Conservation (phyloP, 1,284 basidiomycete genomes). For the Xerocomus cyaneibrunnescens region DNA sequence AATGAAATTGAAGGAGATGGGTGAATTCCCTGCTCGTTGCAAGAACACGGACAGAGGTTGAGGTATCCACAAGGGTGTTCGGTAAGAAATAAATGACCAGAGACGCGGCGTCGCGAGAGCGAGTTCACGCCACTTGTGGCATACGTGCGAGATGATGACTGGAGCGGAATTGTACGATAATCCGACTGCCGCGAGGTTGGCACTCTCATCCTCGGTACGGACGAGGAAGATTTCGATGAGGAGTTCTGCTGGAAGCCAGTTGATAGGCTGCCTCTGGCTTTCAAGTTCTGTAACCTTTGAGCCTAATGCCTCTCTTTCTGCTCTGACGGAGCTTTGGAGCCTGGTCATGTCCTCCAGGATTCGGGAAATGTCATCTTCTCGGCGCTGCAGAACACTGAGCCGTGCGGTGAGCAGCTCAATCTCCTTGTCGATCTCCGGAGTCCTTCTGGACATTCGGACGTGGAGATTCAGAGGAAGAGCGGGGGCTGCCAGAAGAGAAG, state of each 20-base stretch:
- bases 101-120: conserved; percentile 42
- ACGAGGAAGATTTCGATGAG: conserved; percentile 45
- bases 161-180: conserved; percentile 35
- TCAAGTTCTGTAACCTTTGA: conserved; percentile 36
- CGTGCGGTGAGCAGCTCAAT: conserved; percentile 39
- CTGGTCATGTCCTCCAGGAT: conserved; percentile 41
- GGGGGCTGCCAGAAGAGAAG: background rate
- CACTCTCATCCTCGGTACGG: conserved; percentile 23
- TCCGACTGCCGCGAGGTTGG: conserved; percentile 15
- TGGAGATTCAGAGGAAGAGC: background rate
- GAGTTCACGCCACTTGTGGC: conserved; percentile 45
- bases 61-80: conserved; percentile 28
- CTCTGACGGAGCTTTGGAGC: conserved; percentile 37
- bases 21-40: conserved; percentile 35
- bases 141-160: conserved; percentile 47
- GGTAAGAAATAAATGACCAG: conserved; percentile 43
- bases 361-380: conserved; percentile 40
- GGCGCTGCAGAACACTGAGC: conserved; percentile 36
- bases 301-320: conserved; percentile 35
- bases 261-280: conserved; percentile 43
- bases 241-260: conserved; percentile 50
- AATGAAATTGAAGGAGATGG: conserved; percentile 39
- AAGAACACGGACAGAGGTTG: conserved; percentile 35
- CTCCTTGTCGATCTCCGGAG: conserved; percentile 36
- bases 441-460: conserved; percentile 22